Percentiles rank a stretch among this genome's conserved stretches.
Evolutionary conservation across 2,329 filamentous ascomycete species (phyloP).

Genomic region (Chalaropsis thielavioides): DNA sequence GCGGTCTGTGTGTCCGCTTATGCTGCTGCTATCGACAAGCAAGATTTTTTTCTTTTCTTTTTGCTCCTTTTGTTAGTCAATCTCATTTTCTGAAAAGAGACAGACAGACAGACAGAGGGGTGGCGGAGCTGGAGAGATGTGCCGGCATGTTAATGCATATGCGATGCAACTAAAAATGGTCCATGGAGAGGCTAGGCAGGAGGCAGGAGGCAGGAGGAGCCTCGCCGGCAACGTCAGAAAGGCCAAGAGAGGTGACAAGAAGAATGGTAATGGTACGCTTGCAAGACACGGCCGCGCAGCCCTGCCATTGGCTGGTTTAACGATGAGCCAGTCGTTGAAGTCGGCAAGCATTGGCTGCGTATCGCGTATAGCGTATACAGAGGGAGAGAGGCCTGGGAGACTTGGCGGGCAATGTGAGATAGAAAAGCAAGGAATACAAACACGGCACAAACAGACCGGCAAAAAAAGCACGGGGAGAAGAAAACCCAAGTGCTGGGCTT

Average conservation of each 20-base stretch:
- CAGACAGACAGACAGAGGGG: neutral
- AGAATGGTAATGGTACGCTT: neutral
- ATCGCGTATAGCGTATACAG: neutral
- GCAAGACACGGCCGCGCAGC: neutral
- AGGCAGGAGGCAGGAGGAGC: neutral
- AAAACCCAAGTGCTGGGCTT: neutral
- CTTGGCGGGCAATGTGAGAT: too few species aligned
- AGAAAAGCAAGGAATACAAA: too few species aligned
- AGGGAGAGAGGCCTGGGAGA: too few species aligned
- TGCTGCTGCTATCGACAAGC: neutral
- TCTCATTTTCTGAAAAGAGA: neutral
- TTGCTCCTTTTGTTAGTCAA: neutral
- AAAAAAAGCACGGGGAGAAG: neutral
- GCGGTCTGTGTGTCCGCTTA: neutral
- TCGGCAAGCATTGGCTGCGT: neutral
- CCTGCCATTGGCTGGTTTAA: neutral
- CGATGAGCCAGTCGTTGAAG: neutral
- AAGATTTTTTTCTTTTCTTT: neutral
- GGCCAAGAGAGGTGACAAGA: conserved; percentile 1
- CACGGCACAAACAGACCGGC: too few species aligned
- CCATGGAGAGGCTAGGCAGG: neutral
- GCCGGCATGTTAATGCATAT: conserved; percentile 1
- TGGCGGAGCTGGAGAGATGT: neutral
- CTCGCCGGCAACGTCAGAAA: neutral
- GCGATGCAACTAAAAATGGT: conserved; percentile 2